Percentiles rank a stretch among this genome's conserved stretches.
Conservation (phyloP, 345 rosid species). For the Clarkia xantiana region DNA sequence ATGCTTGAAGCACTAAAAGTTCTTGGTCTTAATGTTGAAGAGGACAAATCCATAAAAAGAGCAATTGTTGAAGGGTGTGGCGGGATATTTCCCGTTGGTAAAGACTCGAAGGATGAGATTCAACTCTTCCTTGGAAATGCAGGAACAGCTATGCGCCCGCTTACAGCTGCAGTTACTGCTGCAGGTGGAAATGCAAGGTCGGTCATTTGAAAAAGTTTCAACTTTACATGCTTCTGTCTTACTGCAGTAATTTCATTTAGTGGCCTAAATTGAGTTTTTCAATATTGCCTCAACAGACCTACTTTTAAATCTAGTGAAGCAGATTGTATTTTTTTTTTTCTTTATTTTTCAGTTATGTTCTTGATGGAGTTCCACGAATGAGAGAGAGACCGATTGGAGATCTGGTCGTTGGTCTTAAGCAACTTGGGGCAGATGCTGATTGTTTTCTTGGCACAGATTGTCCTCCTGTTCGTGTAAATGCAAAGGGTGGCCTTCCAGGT, state of each 20-base stretch:
- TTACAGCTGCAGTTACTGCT: conserved; percentile 82
- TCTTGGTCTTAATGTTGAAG: conserved; percentile 55
- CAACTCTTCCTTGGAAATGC: conserved; percentile 93
- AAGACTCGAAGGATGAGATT: conserved; percentile 35
- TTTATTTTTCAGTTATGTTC: conserved; percentile 43
- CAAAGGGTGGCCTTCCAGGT: conserved; percentile 87
- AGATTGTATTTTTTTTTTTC: not conserved
- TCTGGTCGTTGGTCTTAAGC: conserved; percentile 76
- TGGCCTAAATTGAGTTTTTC: too few species aligned
- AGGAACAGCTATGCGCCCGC: conserved; percentile 94
- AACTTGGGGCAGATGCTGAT: conserved; percentile 78
- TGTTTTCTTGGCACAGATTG: conserved; percentile 67
- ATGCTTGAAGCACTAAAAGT: conserved; percentile 82
- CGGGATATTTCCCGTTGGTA: conserved; percentile 58
- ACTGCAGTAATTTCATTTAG: too few species aligned
- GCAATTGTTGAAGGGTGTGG: conserved; percentile 77
- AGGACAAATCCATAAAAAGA: conserved; percentile 33
- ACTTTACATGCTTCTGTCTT: too few species aligned
- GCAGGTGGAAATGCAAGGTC: conserved; percentile 91
- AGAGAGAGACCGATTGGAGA: conserved; percentile 96
- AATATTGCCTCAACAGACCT: too few species aligned
- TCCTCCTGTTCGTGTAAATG: conserved; percentile 74
- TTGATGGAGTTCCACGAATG: conserved; percentile 95
- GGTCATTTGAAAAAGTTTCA: too few species aligned
- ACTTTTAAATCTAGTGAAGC: too few species aligned